These are phyloP conservation scores for Harrya chromipes DNA, from an alignment of 768 basidiomycete genomes.

Conservation along the genomic window DNA sequence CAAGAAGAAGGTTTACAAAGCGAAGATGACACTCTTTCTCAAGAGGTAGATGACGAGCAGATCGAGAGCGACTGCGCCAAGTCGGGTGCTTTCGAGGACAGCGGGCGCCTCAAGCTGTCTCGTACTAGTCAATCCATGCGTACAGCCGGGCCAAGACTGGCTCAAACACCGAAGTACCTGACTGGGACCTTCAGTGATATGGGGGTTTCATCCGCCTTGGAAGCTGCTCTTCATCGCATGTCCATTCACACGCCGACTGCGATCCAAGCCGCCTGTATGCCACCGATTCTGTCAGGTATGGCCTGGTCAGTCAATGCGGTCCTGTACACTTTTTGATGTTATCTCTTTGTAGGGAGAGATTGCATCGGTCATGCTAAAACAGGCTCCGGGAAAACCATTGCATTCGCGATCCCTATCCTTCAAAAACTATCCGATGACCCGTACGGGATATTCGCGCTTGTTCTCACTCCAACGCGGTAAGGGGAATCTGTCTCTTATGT, in stretches of 20 bases:
- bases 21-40: constrained; percentile 8
- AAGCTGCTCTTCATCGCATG: constrained; percentile 69
- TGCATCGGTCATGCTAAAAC: constrained; percentile 98
- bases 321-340: neutral
- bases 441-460: constrained; percentile 90
- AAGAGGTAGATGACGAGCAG: neutral
- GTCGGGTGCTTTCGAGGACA: constrained; percentile 7
- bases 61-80: neutral
- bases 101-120: constrained; percentile 19
- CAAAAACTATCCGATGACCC: constrained; percentile 87
- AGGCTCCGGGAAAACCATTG: constrained; percentile 96
- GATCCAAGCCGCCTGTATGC: constrained; percentile 89
- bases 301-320: neutral
- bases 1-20: constrained; percentile 21
- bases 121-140: constrained; percentile 18
- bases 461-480: constrained; percentile 93
- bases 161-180: constrained; percentile 7
- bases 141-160: neutral
- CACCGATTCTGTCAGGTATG: constrained; percentile 74
- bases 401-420: constrained; percentile 93
- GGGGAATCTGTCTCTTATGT: constrained; percentile 13
- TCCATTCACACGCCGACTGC: constrained; percentile 83
- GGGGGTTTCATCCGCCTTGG: constrained; percentile 58
- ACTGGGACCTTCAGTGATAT: constrained; percentile 50
- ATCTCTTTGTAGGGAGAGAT: constrained; percentile 67